These are phyloP conservation scores for Paxillus ammoniavirescens DNA, from an alignment of 768 basidiomycete species.

Conservation along the genomic window DNA sequence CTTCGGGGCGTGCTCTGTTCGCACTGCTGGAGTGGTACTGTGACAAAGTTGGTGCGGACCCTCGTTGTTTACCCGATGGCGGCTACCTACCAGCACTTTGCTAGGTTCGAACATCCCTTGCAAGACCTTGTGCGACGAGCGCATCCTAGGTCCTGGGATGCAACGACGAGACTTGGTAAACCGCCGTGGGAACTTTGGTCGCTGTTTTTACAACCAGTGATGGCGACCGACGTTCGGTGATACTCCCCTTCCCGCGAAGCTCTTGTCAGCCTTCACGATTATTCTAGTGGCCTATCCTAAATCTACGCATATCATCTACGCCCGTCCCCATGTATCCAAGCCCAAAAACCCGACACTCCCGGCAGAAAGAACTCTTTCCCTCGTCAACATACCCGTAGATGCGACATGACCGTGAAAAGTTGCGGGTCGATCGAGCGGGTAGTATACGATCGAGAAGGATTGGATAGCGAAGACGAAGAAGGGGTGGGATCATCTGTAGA, in stretches of 20 bases:
- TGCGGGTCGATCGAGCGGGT: constrained; percentile 79
- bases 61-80: no score
- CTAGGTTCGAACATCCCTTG: no score
- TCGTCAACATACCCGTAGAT: constrained; percentile 89
- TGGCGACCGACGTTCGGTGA: no score
- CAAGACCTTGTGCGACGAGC: no score
- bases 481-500: constrained; percentile 2
- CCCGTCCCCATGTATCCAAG: constrained; percentile 59
- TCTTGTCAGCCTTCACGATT: constrained; percentile 33
- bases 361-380: constrained; percentile 74
- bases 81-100: no score
- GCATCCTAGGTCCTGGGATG: no score
- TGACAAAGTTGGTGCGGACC: no score
- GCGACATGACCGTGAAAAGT: constrained; percentile 71
- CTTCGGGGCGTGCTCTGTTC: no score
- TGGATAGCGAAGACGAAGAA: constrained; percentile 29
- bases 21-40: no score
- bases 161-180: no score
- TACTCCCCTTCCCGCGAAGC: neutral
- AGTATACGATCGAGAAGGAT: constrained; percentile 53
- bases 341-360: constrained; percentile 36
- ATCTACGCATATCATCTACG: constrained; percentile 72
- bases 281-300: constrained; percentile 40
- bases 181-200: no score
- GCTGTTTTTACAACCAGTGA: no score